Conservation (phyloP, 2,329 filamentous ascomycete species). For the Drechslerella dactyloides region DNA sequence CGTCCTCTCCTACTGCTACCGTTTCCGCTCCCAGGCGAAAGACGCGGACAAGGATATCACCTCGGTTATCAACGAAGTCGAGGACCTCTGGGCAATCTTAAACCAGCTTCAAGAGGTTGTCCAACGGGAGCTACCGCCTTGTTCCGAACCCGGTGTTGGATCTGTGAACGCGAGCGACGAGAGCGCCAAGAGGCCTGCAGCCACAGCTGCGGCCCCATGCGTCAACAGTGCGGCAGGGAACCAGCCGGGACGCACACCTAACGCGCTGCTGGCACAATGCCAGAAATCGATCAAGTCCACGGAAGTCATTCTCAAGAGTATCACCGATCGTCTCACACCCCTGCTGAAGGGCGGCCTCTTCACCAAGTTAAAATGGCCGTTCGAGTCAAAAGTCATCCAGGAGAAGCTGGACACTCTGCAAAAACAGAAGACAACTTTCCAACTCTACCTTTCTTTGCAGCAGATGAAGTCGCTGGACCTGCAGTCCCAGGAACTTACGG, state of each 20-base stretch:
- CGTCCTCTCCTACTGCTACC: conserved; percentile 30
- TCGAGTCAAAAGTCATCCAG: not conserved
- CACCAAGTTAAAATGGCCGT: conserved; percentile 4
- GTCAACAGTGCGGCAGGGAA: not conserved
- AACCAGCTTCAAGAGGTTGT: conserved; percentile 22
- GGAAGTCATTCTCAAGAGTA: not conserved
- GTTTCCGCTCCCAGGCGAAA: conserved; percentile 24
- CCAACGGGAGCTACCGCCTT: not conserved
- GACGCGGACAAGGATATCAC: conserved; percentile 25
- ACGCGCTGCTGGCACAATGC: not conserved
- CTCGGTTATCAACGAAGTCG: conserved; percentile 19
- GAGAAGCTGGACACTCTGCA: conserved; percentile 1
- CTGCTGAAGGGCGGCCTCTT: not conserved
- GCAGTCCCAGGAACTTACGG: not conserved
- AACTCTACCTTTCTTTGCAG: not conserved
- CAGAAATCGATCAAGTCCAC: not conserved
- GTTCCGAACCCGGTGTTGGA: not conserved
- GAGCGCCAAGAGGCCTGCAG: not conserved
- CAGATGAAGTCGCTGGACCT: not conserved
- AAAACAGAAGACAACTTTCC: not conserved
- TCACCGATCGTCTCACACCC: not conserved
- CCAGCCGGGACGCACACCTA: not conserved
- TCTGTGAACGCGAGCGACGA: not conserved
- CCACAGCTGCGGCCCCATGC: no score
- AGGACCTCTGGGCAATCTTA: conserved; percentile 12